Percentiles rank a stretch among this genome's conserved stretches.
Evolutionary conservation across 805 yeast species (phyloP).

Genomic region (Starmerella stellata): DNA sequence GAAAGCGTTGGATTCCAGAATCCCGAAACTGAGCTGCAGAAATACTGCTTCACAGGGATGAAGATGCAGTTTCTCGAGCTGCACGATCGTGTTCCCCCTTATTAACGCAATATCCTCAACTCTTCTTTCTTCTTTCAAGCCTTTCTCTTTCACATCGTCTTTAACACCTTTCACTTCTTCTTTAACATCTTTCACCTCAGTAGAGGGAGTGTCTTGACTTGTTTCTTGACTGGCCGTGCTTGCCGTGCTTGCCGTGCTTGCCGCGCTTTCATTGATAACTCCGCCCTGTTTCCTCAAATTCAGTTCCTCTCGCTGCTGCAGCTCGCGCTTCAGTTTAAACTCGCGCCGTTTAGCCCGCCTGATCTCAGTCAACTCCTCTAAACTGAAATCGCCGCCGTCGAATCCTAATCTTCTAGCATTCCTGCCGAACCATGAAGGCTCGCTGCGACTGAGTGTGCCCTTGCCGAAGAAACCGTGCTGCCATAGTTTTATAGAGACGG

Average conservation of each 20-base stretch:
- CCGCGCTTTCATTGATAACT: neutral
- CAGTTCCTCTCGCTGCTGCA: constrained; percentile 35
- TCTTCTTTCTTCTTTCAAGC: constrained; percentile 26
- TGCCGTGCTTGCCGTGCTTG: neutral
- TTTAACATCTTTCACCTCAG: neutral
- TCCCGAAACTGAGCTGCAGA: constrained; percentile 39
- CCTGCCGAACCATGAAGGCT: constrained; percentile 76
- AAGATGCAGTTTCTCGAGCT: constrained; percentile 37
- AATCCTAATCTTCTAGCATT: constrained; percentile 38
- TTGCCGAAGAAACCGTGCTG: constrained; percentile 81
- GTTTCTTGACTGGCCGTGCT: neutral
- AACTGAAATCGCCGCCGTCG: constrained; percentile 23
- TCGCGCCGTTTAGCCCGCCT: constrained; percentile 54
- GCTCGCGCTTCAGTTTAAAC: constrained; percentile 53
- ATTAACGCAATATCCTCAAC: constrained; percentile 16
- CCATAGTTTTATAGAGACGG: constrained; percentile 51
- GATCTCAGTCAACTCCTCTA: constrained; percentile 58
- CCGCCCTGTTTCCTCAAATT: neutral
- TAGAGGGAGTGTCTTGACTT: neutral
- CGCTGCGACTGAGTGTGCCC: constrained; percentile 74
- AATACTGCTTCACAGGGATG: constrained; percentile 64
- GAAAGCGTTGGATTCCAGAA: constrained; percentile 23
- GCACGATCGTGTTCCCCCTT: constrained; percentile 16
- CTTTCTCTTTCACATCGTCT: neutral
- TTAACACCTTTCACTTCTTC: neutral